These are phyloP conservation scores for Taphrina flavorubra DNA, from an alignment of 1,139 yeast species.

Conservation along the genomic window DNA sequence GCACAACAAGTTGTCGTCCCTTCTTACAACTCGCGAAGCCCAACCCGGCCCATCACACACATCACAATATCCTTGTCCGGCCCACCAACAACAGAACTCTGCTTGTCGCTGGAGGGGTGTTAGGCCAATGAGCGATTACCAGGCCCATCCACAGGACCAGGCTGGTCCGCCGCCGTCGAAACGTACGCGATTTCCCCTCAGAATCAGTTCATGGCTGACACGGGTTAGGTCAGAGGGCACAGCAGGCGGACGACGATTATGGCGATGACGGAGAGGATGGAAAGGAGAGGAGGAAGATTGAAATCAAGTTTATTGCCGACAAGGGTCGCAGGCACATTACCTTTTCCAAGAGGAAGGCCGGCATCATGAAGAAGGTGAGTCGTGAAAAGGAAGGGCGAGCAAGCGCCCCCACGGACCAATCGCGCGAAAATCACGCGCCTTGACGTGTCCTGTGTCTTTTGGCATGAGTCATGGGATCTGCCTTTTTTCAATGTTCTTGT, in stretches of 20 bases:
- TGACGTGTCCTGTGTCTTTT: neutral
- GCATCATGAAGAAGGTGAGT: constrained; percentile 80
- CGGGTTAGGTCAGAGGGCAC: constrained; percentile 22
- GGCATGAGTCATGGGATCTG: neutral
- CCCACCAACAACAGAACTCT: neutral
- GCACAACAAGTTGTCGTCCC: constrained; percentile 7
- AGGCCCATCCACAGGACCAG: constrained; percentile 24
- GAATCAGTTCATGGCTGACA: too few relatives aligned
- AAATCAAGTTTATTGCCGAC: constrained; percentile 94
- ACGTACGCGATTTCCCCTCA: constrained; percentile 5
- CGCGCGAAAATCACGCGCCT: too few relatives aligned
- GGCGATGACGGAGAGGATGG: constrained; percentile 48
- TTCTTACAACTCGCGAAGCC: too few relatives aligned
- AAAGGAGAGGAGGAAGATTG: constrained; percentile 94
- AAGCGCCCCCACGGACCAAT: too few relatives aligned
- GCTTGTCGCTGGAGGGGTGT: neutral
- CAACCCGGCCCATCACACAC: constrained; percentile 10
- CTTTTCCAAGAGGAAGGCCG: constrained; percentile 96
- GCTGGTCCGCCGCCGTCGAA: constrained; percentile 26
- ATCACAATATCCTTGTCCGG: constrained; percentile 10
- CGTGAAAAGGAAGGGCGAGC: too few relatives aligned
- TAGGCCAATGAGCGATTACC: constrained; percentile 26
- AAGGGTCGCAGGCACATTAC: constrained; percentile 97
- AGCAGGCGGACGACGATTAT: constrained; percentile 40
- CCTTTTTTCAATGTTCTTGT: neutral